Evolutionary conservation across 2,329 filamentous ascomycete species (phyloP).

Genomic region (Claviceps maximensis): DNA sequence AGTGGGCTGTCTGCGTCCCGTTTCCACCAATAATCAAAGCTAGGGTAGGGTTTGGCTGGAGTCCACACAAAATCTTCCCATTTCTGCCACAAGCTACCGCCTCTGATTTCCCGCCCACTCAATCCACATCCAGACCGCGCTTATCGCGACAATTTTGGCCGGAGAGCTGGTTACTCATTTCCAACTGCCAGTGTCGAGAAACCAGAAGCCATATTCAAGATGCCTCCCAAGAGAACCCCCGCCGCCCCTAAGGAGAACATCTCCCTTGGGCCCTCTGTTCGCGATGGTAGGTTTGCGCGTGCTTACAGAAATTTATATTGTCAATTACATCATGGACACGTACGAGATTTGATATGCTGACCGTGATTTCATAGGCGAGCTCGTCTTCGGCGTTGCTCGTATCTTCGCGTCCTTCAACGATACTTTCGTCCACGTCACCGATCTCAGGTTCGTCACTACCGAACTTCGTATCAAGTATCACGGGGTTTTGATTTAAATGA

Average conservation of each 20-base stretch:
- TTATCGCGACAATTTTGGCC: conserved; percentile 13
- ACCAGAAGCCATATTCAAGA: conserved; percentile 40
- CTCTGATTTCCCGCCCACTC: conserved; percentile 10
- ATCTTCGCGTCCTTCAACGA: conserved; percentile 93
- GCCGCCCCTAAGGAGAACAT: conserved; percentile 90
- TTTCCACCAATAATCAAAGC: neutral
- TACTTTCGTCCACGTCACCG: conserved; percentile 96
- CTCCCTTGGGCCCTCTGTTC: conserved; percentile 90
- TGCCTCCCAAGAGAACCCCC: conserved; percentile 88
- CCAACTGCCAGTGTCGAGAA: conserved; percentile 22
- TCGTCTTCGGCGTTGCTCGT: conserved; percentile 94
- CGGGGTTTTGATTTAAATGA: neutral
- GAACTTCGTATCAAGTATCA: neutral
- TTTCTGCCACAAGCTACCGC: conserved; percentile 27
- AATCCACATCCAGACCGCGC: conserved; percentile 13
- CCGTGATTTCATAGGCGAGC: conserved; percentile 52
- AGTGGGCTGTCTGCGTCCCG: neutral
- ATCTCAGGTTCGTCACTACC: conserved; percentile 64
- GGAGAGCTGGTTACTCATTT: conserved; percentile 15
- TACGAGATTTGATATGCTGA: conserved; percentile 7
- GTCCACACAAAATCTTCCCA: conserved; percentile 12
- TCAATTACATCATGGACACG: neutral
- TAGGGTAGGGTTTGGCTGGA: conserved; percentile 22
- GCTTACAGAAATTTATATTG: neutral
- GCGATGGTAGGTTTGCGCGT: conserved; percentile 56